Evolutionary conservation across 495 filamentous ascomycete species (phyloP), one percentile per base, ranked within the genome.

Genomic region (Aspergillus asperescens): DNA sequence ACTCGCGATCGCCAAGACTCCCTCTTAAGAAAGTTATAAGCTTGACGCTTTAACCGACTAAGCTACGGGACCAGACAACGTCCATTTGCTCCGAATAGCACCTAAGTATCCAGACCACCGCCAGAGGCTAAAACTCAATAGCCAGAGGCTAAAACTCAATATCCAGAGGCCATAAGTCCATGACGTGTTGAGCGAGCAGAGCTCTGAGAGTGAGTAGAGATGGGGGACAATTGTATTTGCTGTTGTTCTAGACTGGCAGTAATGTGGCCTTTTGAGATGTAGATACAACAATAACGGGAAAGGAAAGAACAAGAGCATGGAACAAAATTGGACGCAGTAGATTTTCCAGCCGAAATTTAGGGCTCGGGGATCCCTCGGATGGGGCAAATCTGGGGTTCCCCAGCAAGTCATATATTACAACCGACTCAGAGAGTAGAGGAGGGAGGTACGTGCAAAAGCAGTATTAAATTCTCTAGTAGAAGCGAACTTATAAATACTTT

Each of bases 1-100:
- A 51, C 48, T 51, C 48, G 48, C 48, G 48, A 51, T 51, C 48
- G 38, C 48, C 48, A 51, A 51, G 48, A 51, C 48, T 51, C 44
- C 44, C 48, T 50, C 48, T 18, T 42, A 8, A 50, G 48, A 51
- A 32, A 42, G 39, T 24, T 51, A 51, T 51, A 51, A 51, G 48
- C 48, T 51, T 51, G 48, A 42, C 27, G 48, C 48, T 51, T 51
- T 51, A 51, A 51, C 48, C 48, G 28, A 51, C 48, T 51, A 51
- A 51, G 48, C 48, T 32, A 51, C 48, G 48, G 48, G 48, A 51
- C 48, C 48, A 43, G 38, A 51, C 34, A 24, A 34, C 38, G 16
- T 19, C 18, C 6, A 22, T n/a, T 23, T 43, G 1, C 12, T 15
- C 39, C 13, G 29, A 12, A 4, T 28, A 28, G 25, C 4, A 40